phyloP scores from a whole-genome alignment of 2,329 filamentous ascomycete species.

The Diplodia corticola region DNA sequence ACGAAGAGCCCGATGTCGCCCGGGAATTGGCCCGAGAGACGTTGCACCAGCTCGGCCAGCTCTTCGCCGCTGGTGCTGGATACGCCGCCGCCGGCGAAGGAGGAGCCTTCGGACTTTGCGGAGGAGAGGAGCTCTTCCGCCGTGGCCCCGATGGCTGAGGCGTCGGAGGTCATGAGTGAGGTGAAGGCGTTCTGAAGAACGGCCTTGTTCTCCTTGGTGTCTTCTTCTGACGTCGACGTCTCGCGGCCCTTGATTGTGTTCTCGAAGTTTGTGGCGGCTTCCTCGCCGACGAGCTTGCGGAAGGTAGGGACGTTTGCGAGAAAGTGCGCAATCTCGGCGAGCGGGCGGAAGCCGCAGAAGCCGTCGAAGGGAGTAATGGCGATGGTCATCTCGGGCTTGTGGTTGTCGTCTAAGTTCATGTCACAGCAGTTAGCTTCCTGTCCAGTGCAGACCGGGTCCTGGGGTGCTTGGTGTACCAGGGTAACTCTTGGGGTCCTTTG shows the following conservation, averaged over 20 bases:
- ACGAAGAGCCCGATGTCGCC: slow-evolving; percentile 91
- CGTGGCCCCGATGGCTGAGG: slow-evolving; percentile 64
- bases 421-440: neutral
- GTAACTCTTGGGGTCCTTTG: slow-evolving; percentile 87
- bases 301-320: slow-evolving; percentile 62
- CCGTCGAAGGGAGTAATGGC: slow-evolving; percentile 96
- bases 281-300: slow-evolving; percentile 49
- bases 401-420: slow-evolving; percentile 74
- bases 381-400: slow-evolving; percentile 99
- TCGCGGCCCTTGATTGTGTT: slow-evolving; percentile 54
- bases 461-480: slow-evolving; percentile 52
- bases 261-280: slow-evolving; percentile 49
- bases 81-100: slow-evolving; percentile 71
- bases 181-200: slow-evolving; percentile 74
- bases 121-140: slow-evolving; percentile 67
- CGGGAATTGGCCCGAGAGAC: slow-evolving; percentile 82
- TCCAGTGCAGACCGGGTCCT: neutral
- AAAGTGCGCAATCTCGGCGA: slow-evolving; percentile 85
- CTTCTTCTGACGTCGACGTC: slow-evolving; percentile 50
- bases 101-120: slow-evolving; percentile 62
- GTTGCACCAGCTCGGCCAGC: slow-evolving; percentile 72
- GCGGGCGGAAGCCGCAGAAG: slow-evolving; percentile 89
- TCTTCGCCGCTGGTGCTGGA: slow-evolving; percentile 61
- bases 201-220: slow-evolving; percentile 66
- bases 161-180: slow-evolving; percentile 74